Percentiles rank a stretch among this genome's conserved stretches.
Conservation (phyloP, 2,329 filamentous ascomycete species). For the Chaetomium sp. region DNA sequence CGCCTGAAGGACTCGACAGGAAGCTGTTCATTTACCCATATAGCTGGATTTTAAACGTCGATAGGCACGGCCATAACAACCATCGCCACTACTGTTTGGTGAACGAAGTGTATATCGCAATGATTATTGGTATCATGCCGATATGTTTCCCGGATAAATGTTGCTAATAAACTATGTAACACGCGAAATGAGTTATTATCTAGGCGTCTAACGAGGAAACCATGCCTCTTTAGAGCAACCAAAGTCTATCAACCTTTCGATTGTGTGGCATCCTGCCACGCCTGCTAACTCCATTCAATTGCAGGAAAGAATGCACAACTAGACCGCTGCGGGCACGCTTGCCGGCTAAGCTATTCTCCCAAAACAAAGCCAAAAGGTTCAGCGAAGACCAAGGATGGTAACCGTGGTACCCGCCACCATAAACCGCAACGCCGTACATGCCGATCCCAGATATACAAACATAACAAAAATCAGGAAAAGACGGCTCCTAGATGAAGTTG, state of each 20-base stretch:
- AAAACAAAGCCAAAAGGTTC: neutral
- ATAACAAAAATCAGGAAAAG: neutral
- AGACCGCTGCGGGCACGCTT: neutral
- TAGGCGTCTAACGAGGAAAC: neutral
- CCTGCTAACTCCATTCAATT: neutral
- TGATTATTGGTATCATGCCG: neutral
- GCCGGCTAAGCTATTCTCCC: neutral
- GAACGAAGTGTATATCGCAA: neutral
- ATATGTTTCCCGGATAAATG: neutral
- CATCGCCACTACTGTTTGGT: neutral
- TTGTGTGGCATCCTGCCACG: neutral
- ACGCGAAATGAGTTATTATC: neutral
- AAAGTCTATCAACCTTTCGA: neutral
- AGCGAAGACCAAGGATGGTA: neutral
- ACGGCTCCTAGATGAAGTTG: neutral
- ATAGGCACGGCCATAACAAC: too few species aligned
- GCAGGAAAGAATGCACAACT: neutral
- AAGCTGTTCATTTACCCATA: neutral
- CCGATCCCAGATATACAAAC: constrained; percentile 5
- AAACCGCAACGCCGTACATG: constrained; percentile 7
- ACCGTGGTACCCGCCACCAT: neutral
- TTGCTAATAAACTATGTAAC: neutral
- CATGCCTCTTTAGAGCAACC: neutral
- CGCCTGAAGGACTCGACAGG: neutral
- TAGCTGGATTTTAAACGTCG: too few species aligned